A percentile compares a stretch with the other conserved stretches of the same genome.
phyloP scores from a whole-genome alignment of 345 rosid species.

The Cardiospermum halicacabum region DNA sequence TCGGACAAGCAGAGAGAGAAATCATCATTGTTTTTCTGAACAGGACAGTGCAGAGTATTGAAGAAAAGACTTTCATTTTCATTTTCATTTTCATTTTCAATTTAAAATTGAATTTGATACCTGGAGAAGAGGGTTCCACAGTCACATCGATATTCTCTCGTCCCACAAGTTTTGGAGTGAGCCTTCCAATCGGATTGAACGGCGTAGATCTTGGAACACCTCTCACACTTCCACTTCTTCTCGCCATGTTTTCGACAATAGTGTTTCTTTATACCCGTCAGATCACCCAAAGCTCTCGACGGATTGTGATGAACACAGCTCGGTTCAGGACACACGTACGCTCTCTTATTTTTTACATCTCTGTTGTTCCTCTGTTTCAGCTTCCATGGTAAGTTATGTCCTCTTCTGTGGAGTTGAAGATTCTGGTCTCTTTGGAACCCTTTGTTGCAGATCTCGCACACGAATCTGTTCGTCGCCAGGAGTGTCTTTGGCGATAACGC shows the following conservation, averaged over 20 bases:
- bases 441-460: constrained; percentile 95
- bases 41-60: too few relatives aligned
- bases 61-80: too few relatives aligned
- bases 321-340: constrained; percentile 75
- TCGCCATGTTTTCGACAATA: constrained; percentile 90
- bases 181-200: constrained; percentile 99
- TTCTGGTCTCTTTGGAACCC: constrained; percentile 97
- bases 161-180: constrained; percentile 93
- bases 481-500: constrained; percentile 84
- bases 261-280: constrained; percentile 96
- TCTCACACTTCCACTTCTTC: constrained; percentile 96
- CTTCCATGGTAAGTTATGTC: constrained; percentile 97
- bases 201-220: constrained; percentile 86
- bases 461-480: constrained; percentile 77
- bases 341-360: constrained; percentile 59
- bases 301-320: constrained; percentile 89
- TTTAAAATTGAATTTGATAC: constrained; percentile 24
- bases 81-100: not conserved
- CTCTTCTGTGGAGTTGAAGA: constrained; percentile 91
- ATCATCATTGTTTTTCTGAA: constrained; percentile 28
- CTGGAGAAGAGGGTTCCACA: constrained; percentile 94
- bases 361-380: constrained; percentile 65
- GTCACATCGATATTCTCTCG: constrained; percentile 90
- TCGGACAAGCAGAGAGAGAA: constrained; percentile 20
- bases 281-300: constrained; percentile 88